Conservation (phyloP, 2,329 filamentous ascomycete genomes). For the Fusarium tjaetaba region DNA sequence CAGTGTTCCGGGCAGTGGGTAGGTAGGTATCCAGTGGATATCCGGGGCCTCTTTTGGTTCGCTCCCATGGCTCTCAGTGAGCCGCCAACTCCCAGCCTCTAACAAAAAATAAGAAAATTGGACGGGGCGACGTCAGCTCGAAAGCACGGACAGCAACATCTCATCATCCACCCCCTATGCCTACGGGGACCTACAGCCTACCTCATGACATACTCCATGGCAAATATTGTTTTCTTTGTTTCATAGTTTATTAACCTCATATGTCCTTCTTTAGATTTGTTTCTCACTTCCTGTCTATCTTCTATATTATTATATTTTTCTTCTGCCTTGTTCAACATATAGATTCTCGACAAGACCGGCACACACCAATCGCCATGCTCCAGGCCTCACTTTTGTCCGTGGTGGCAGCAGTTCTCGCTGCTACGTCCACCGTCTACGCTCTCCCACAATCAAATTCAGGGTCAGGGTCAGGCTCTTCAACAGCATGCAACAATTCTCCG, state of each 20-base stretch:
- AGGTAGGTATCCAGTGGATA: background rate
- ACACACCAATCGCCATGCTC: conserved; percentile 29
- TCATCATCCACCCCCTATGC: conserved; percentile 10
- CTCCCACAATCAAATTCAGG: conserved; percentile 38
- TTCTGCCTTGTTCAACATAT: background rate
- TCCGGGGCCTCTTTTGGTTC: conserved; percentile 9
- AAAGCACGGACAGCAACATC: conserved; percentile 31
- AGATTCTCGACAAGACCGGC: background rate
- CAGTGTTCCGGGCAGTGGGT: background rate
- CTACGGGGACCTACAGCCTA: background rate
- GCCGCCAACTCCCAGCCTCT: conserved; percentile 8
- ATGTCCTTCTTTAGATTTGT: conserved; percentile 9
- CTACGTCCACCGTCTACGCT: conserved; percentile 37
- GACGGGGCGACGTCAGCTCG: conserved; percentile 41
- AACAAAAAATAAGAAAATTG: conserved; percentile 24
- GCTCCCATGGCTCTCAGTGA: background rate
- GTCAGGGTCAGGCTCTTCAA: conserved; percentile 29
- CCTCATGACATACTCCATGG: background rate
- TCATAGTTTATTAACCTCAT: conserved; percentile 22
- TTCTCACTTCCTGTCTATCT: conserved; percentile 2
- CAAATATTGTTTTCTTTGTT: conserved; percentile 17
- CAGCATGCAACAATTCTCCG: conserved; percentile 84
- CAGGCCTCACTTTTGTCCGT: conserved; percentile 37
- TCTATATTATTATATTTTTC: background rate
- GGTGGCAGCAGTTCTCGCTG: conserved; percentile 33